Conservation (phyloP, 1,284 basidiomycete species). For the Irpex lacteus region DNA sequence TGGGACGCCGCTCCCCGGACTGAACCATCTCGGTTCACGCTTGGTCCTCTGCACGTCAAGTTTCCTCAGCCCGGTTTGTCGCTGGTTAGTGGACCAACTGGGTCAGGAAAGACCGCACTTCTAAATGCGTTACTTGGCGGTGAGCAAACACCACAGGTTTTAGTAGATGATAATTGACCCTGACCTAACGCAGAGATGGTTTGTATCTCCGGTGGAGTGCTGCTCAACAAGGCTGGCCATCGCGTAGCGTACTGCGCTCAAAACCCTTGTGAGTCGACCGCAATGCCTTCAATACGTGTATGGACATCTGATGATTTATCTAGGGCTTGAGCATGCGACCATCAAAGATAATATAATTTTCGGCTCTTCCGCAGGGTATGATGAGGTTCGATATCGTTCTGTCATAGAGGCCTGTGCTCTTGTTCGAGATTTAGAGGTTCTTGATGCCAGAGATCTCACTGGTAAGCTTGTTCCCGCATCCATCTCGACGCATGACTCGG, state of each 20-base stretch:
- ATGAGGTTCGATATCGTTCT: conserved; percentile 67
- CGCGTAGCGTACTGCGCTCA: conserved; percentile 67
- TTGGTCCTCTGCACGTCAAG: conserved; percentile 56
- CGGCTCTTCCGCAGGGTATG: conserved; percentile 61
- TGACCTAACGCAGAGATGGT: background rate
- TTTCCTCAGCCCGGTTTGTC: conserved; percentile 62
- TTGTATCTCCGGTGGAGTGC: conserved; percentile 42
- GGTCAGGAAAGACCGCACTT: conserved; percentile 76
- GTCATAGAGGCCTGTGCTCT: conserved; percentile 84
- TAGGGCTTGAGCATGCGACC: conserved; percentile 73
- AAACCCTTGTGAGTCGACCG: conserved; percentile 52
- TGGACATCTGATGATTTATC: background rate
- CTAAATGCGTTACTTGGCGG: conserved; percentile 66
- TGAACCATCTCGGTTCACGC: conserved; percentile 38
- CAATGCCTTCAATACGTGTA: background rate
- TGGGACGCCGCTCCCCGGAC: conserved; percentile 46
- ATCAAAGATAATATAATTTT: conserved; percentile 84
- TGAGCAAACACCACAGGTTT: conserved; percentile 19
- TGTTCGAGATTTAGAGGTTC: conserved; percentile 66
- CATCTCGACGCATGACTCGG: background rate
- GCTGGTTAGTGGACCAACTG: conserved; percentile 72
- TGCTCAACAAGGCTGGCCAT: conserved; percentile 62
- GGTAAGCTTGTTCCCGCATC: conserved; percentile 32
- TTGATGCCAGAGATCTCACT: conserved; percentile 83
- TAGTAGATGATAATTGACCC: background rate